These are phyloP conservation scores for Auriscalpium microsporum DNA, from an alignment of 768 basidiomycete species.

Conservation along the genomic window DNA sequence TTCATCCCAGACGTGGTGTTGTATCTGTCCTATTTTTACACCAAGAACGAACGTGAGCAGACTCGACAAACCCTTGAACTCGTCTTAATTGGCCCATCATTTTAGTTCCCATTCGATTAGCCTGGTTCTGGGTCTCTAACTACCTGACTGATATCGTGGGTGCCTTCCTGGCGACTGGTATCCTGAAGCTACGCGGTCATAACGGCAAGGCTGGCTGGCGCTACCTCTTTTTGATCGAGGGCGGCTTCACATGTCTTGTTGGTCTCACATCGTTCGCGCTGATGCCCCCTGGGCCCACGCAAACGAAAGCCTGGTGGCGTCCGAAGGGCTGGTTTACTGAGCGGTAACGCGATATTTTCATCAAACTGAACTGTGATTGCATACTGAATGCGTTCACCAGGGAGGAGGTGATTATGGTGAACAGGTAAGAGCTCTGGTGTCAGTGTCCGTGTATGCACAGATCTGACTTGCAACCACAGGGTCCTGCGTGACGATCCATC, in stretches of 20 bases:
- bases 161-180: slow-evolving; percentile 59
- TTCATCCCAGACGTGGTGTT: slow-evolving; percentile 59
- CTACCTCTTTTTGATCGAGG: slow-evolving; percentile 51
- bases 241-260: slow-evolving; percentile 39
- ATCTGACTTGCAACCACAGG: slow-evolving; percentile 10
- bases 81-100: neutral
- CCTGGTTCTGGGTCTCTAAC: slow-evolving; percentile 60
- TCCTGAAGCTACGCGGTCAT: slow-evolving; percentile 45
- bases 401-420: slow-evolving; percentile 59
- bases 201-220: slow-evolving; percentile 48
- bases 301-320: slow-evolving; percentile 51
- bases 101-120: slow-evolving; percentile 55
- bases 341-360: slow-evolving; percentile 26
- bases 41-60: slow-evolving; percentile 41
- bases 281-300: slow-evolving; percentile 56
- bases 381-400: slow-evolving; percentile 19
- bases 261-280: slow-evolving; percentile 46
- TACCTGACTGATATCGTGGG: slow-evolving; percentile 46
- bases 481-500: slow-evolving; percentile 59
- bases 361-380: neutral
- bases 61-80: neutral
- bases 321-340: slow-evolving; percentile 63
- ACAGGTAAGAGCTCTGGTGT: slow-evolving; percentile 26
- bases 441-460: neutral
- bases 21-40: slow-evolving; percentile 61